Percentiles rank a stretch among this genome's conserved stretches.
Evolutionary conservation across 1,284 basidiomycete species (phyloP).

Genomic region (Wallemia mellicola): DNA sequence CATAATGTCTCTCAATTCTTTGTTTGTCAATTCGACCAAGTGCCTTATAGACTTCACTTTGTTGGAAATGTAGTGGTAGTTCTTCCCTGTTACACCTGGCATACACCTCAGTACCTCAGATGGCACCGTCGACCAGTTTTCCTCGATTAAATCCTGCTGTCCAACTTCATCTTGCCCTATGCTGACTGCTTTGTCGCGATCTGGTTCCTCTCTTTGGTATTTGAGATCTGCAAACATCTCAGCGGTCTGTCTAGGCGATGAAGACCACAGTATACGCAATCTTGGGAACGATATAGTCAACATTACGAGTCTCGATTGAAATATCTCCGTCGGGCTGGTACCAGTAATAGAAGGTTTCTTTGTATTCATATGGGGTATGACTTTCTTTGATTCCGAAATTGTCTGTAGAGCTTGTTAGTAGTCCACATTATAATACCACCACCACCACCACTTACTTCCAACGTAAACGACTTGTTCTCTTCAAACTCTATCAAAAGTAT

Average conservation of each 20-base stretch:
- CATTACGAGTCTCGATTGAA: constrained; percentile 72
- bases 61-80: constrained; percentile 54
- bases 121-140: constrained; percentile 29
- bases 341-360: constrained; percentile 15
- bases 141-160: constrained; percentile 25
- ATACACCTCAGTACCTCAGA: constrained; percentile 21
- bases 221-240: constrained; percentile 87
- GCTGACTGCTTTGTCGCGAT: constrained; percentile 37
- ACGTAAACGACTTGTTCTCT: constrained; percentile 76
- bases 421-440: background rate
- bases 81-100: constrained; percentile 48
- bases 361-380: constrained; percentile 13
- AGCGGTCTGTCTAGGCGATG: constrained; percentile 68
- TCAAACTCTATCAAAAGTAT: constrained; percentile 95
- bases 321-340: constrained; percentile 5
- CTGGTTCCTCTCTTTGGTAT: constrained; percentile 49
- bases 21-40: constrained; percentile 34
- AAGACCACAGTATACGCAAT: constrained; percentile 83
- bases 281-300: constrained; percentile 69
- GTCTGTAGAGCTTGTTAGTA: constrained; percentile 16
- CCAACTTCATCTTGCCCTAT: constrained; percentile 49
- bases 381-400: constrained; percentile 22
- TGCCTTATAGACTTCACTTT: constrained; percentile 44
- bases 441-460: constrained; percentile 29
- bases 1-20: constrained; percentile 39